phyloP scores from a whole-genome alignment of 768 basidiomycete genomes.

The Botryobasidium botryosum region DNA sequence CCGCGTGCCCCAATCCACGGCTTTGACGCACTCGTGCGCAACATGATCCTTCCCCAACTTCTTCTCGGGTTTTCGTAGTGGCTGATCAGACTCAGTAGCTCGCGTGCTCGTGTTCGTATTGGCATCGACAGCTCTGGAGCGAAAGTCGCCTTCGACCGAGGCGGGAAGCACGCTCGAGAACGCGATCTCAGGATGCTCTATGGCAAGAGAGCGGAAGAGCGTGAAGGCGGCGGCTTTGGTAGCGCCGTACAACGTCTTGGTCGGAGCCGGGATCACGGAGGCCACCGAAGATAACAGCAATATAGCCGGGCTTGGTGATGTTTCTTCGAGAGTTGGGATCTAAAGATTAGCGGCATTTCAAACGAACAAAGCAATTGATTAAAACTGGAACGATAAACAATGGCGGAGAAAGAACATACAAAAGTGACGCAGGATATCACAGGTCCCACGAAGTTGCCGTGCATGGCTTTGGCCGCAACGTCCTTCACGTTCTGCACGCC shows the following conservation, averaged over 20 bases:
- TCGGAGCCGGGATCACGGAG: slow-evolving; percentile 69
- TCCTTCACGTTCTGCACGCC: slow-evolving; percentile 44
- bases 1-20: slow-evolving; percentile 41
- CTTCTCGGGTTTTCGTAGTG: not conserved
- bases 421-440: slow-evolving; percentile 53
- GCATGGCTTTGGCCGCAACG: slow-evolving; percentile 37
- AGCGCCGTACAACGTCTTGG: slow-evolving; percentile 66
- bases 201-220: slow-evolving; percentile 62
- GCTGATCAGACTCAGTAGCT: not conserved
- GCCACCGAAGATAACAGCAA: slow-evolving; percentile 67
- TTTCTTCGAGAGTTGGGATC: slow-evolving; percentile 57
- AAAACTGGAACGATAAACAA: slow-evolving; percentile 1
- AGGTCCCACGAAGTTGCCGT: slow-evolving; percentile 55
- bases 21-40: slow-evolving; percentile 39
- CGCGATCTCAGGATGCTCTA: slow-evolving; percentile 53
- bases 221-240: slow-evolving; percentile 67
- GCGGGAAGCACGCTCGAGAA: slow-evolving; percentile 49
- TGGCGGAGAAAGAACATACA: slow-evolving; percentile 26
- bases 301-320: slow-evolving; percentile 52
- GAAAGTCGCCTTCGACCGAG: slow-evolving; percentile 44
- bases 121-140: slow-evolving; percentile 59
- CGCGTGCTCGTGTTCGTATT: no score
- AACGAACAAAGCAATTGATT: not conserved
- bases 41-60: slow-evolving; percentile 39
- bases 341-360: slow-evolving; percentile 18